Evolutionary conservation across 2,329 filamentous ascomycete species (phyloP).

Genomic region (Calonectria pteridis): DNA sequence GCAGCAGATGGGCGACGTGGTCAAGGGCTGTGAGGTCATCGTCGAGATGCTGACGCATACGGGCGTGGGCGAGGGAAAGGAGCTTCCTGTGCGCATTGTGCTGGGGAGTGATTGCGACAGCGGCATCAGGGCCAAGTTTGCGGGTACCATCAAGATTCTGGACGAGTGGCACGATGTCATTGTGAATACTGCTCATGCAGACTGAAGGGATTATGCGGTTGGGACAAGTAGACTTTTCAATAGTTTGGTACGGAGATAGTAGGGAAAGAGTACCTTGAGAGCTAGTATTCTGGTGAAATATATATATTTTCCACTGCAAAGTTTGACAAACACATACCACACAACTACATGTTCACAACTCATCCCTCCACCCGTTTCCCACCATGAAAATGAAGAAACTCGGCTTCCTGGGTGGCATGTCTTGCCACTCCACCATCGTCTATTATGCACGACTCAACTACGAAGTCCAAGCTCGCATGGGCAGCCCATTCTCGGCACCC

Average conservation of each 20-base stretch:
- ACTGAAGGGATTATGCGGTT: neutral
- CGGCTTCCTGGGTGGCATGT: constrained; percentile 13
- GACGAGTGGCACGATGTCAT: constrained; percentile 61
- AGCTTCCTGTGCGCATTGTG: constrained; percentile 65
- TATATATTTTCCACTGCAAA: neutral
- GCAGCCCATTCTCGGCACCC: neutral
- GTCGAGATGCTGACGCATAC: constrained; percentile 67
- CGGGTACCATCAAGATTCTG: constrained; percentile 56
- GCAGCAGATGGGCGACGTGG: constrained; percentile 67
- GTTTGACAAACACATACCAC: neutral
- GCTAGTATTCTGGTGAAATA: too few species aligned
- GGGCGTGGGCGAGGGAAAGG: constrained; percentile 60
- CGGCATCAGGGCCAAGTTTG: constrained; percentile 57
- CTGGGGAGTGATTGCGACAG: constrained; percentile 65
- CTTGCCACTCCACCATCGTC: constrained; percentile 15
- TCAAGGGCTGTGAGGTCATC: constrained; percentile 64
- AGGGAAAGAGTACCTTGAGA: too few species aligned
- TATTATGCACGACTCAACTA: constrained; percentile 8
- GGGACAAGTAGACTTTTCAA: too few species aligned
- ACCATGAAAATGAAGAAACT: constrained; percentile 19
- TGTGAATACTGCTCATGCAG: constrained; percentile 39
- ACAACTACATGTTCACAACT: neutral
- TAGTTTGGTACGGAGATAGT: too few species aligned
- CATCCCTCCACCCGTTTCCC: neutral
- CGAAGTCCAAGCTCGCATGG: neutral